Evolutionary conservation across 805 yeast species (phyloP), one percentile per base, ranked within the genome.

Genomic region (Saccharomycopsis fodiens): DNA sequence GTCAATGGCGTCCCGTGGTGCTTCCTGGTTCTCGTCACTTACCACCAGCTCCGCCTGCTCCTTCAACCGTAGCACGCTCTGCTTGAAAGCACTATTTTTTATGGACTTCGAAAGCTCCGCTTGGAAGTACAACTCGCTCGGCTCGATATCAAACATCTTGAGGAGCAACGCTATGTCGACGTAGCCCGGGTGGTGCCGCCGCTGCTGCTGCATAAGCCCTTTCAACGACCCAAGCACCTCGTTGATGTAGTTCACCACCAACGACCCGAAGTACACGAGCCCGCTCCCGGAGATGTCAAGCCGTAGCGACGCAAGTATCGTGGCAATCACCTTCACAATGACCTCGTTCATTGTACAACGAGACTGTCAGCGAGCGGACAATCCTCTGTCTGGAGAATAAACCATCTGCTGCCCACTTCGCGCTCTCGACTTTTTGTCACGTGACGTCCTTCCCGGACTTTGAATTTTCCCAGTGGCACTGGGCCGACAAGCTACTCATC

Each of bases 171-270:
- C 17, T 5, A 47, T 19, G 39, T 50, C 53, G 8, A 50, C n/a
- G 13, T 47, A 50, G 3, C 48, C 48, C 4, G 53, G 51, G 30
- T 46, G 44, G 6, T 45, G 15, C 29, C 53, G 36, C 38, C 53
- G 21, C 30, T 50, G 51, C 25, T 50, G 51, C 20, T 32, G 35
- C 35, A 39, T 50, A 15, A 50, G 17, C 23, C 19, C 15, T 27
- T 41, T 27, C 16, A 50, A 35, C 8, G 43, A 37, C 10, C n/a
- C 5, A 22, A 46, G 34, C 4, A 50, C 40, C 13, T 50, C 51
- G 31, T 50, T 35, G 15, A 50, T 6, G 30, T 41, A 44, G 35
- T 40, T 37, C 7, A 47, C 42, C 17, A 42, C 36, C 29, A 50
- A 31, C 12, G 53, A 50, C 7, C 41, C 46, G 12, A 50, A 42